A percentile compares a stretch with the other conserved stretches of the same genome.
Evolutionary conservation across 352 stramenopile genomes (phyloP).

Genomic region (Phytophthora pinifolia): DNA sequence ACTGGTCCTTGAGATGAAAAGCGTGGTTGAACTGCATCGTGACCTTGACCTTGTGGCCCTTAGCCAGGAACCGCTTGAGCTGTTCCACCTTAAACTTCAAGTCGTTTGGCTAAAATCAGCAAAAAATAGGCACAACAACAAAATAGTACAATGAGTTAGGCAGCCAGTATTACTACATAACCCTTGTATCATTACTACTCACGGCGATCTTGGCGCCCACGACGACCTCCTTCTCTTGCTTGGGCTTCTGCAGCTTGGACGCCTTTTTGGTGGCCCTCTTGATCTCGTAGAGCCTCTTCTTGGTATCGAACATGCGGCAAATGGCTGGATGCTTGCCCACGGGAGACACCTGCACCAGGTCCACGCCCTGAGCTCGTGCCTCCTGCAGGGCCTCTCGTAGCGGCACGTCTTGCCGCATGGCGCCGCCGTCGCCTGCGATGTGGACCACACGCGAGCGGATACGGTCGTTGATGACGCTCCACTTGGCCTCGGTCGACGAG

Average conservation of each 20-base stretch:
- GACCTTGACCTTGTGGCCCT: constrained; percentile 83
- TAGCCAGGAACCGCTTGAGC: constrained; percentile 62
- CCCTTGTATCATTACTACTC: constrained; percentile 11
- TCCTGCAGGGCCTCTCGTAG: constrained; percentile 54
- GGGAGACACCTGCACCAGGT: constrained; percentile 76
- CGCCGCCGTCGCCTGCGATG: constrained; percentile 54
- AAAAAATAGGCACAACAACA: not conserved
- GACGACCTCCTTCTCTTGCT: constrained; percentile 72
- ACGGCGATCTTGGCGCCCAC: constrained; percentile 77
- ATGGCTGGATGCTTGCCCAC: constrained; percentile 37
- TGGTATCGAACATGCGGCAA: constrained; percentile 73
- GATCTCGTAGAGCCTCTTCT: constrained; percentile 70
- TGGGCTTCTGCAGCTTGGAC: constrained; percentile 59
- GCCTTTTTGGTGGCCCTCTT: constrained; percentile 70
- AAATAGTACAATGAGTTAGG: not conserved
- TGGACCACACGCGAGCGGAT: constrained; percentile 59
- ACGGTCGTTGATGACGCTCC: constrained; percentile 56
- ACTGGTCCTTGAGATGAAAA: constrained; percentile 55
- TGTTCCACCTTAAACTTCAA: constrained; percentile 74
- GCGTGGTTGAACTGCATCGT: constrained; percentile 66
- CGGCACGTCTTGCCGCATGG: constrained; percentile 51
- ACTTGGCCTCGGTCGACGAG: constrained; percentile 36
- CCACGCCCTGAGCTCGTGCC: constrained; percentile 45
- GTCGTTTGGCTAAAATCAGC: constrained; percentile 48
- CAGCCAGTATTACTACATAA: not conserved